Evolutionary conservation across 108 stramenopile genomes (phyloP).

Genomic region (Mayamaea pseudoterrestris): DNA sequence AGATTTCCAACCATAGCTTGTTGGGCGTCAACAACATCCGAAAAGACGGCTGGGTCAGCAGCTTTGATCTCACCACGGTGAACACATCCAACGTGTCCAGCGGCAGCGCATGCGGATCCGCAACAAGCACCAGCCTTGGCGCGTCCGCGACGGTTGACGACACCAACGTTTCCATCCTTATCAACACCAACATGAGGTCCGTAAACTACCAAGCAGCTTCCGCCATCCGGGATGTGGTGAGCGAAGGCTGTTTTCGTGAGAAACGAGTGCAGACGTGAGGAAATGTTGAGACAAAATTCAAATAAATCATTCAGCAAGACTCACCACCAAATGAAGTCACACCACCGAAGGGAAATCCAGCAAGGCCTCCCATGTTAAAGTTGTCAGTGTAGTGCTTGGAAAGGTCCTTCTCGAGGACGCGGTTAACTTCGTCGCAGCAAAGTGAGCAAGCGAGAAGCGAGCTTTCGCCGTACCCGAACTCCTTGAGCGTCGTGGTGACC

Average conservation of each 20-base stretch:
- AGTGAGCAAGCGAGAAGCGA: slow-evolving; percentile 30
- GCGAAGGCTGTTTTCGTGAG: slow-evolving; percentile 55
- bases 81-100: slow-evolving; percentile 20
- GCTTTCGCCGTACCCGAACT: slow-evolving; percentile 14
- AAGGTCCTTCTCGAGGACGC: slow-evolving; percentile 40
- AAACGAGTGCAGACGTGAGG: slow-evolving; percentile 41
- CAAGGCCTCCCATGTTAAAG: slow-evolving; percentile 55
- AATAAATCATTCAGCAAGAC: slow-evolving; percentile 8
- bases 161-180: slow-evolving; percentile 32
- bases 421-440: slow-evolving; percentile 55
- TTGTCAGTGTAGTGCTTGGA: slow-evolving; percentile 25
- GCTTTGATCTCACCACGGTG: slow-evolving; percentile 15
- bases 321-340: slow-evolving; percentile 51
- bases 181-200: slow-evolving; percentile 63
- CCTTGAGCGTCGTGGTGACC: slow-evolving; percentile 6
- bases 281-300: slow-evolving; percentile 36
- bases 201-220: slow-evolving; percentile 35
- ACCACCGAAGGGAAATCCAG: slow-evolving; percentile 58
- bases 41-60: slow-evolving; percentile 7
- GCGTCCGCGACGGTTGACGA: slow-evolving; percentile 45
- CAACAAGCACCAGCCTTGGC: slow-evolving; percentile 41
- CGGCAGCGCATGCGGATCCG: slow-evolving; percentile 43
- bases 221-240: slow-evolving; percentile 54
- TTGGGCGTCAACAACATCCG: slow-evolving; percentile 34
- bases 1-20: slow-evolving; percentile 32